phyloP scores from a whole-genome alignment of 768 basidiomycete species.

The Sarcodon aspratus region DNA sequence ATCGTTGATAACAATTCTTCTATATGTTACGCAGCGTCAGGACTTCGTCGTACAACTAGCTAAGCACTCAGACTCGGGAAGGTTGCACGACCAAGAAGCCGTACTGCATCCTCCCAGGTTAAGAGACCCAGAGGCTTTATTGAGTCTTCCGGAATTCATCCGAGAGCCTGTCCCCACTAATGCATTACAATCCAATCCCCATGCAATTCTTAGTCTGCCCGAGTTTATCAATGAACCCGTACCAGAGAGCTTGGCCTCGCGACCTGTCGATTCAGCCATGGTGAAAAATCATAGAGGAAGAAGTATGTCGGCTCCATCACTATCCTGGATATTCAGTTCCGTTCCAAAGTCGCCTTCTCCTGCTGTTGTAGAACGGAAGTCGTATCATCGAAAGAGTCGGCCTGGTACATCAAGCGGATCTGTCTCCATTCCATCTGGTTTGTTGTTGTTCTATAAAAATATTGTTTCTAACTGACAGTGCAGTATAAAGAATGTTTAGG shows the following conservation, averaged over 20 bases:
- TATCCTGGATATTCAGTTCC: slow-evolving; percentile 17
- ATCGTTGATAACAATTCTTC: not conserved
- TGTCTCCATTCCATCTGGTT: not conserved
- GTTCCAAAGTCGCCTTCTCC: slow-evolving; percentile 10
- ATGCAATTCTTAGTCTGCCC: slow-evolving; percentile 20
- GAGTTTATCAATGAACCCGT: slow-evolving; percentile 41
- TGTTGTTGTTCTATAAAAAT: not conserved
- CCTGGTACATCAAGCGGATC: not conserved
- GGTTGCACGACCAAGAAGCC: slow-evolving; percentile 76
- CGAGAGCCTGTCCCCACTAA: slow-evolving; percentile 20
- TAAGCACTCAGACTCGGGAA: slow-evolving; percentile 59
- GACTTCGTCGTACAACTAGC: slow-evolving; percentile 68
- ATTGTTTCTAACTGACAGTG: not conserved
- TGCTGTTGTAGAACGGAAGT: not conserved
- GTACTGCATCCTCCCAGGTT: slow-evolving; percentile 12
- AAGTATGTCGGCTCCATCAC: slow-evolving; percentile 24
- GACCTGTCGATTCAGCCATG: slow-evolving; percentile 4
- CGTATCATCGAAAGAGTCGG: slow-evolving; percentile 1
- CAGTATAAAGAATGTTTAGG: slow-evolving; percentile 17
- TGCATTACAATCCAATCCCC: slow-evolving; percentile 13
- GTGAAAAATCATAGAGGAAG: slow-evolving; percentile 12
- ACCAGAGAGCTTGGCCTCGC: slow-evolving; percentile 10
- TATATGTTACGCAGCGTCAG: slow-evolving; percentile 36
- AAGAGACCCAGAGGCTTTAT: slow-evolving; percentile 31
- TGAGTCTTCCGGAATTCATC: slow-evolving; percentile 28